phyloP scores from a whole-genome alignment of 805 yeast species.

The Saturnispora mendoncae region DNA sequence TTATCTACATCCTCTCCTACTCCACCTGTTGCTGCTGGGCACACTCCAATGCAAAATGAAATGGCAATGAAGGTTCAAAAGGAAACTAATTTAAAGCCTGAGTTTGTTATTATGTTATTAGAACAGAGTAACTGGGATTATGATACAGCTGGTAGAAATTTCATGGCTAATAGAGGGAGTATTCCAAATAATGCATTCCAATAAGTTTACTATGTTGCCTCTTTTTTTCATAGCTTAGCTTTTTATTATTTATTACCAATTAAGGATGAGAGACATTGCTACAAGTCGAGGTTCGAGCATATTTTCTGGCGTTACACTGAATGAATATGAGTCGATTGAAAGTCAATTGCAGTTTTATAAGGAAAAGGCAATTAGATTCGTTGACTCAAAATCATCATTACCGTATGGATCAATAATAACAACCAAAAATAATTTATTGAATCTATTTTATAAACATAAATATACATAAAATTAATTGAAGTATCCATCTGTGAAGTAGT shows the following conservation, averaged over 20 bases:
- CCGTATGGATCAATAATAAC: background rate
- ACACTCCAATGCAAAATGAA: constrained; percentile 51
- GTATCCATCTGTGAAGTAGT: constrained; percentile 42
- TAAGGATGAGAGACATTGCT: background rate
- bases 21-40: constrained; percentile 33
- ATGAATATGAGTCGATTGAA: background rate
- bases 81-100: constrained; percentile 70
- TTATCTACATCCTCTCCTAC: constrained; percentile 14
- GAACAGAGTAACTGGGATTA: constrained; percentile 85
- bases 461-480: constrained; percentile 17
- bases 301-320: background rate
- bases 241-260: too few species aligned
- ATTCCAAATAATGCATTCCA: constrained; percentile 50
- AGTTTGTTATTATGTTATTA: constrained; percentile 72
- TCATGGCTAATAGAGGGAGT: constrained; percentile 48
- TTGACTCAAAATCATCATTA: background rate
- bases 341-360: constrained; percentile 9
- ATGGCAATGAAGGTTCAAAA: constrained; percentile 54
- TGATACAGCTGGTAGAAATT: constrained; percentile 57
- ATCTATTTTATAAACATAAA: constrained; percentile 5
- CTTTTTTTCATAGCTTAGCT: too few species aligned
- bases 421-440: constrained; percentile 1
- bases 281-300: background rate
- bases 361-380: constrained; percentile 5
- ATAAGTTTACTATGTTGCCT: background rate